Evolutionary conservation across 148 eudicot species (phyloP).

Genomic region (Nyssa sinensis): DNA sequence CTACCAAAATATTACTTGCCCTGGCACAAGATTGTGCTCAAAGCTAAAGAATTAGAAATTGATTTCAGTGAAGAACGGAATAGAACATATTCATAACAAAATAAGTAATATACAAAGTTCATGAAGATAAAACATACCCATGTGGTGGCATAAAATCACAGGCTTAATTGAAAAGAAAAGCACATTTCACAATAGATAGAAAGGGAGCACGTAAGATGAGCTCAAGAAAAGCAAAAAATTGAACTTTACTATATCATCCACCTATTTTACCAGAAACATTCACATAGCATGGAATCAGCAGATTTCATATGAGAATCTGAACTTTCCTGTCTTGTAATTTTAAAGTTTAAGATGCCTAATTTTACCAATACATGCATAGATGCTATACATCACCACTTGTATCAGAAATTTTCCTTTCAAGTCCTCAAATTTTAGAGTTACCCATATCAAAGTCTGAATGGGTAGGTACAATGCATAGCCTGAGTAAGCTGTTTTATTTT

Average conservation of each 20-base stretch:
- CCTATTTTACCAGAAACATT: too few relatives aligned
- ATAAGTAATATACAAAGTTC: not conserved
- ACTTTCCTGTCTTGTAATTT: not conserved
- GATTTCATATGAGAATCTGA: not conserved
- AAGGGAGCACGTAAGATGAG: too few relatives aligned
- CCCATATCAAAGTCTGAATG: not conserved
- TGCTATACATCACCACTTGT: not conserved
- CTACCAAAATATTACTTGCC: not conserved
- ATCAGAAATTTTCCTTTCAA: not conserved
- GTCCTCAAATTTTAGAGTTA: not conserved
- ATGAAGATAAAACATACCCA: not conserved
- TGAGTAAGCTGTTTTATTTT: not conserved
- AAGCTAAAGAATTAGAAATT: not conserved
- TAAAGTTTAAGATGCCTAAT: not conserved
- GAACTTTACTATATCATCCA: too few relatives aligned
- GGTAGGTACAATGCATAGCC: not conserved
- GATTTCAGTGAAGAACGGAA: not conserved
- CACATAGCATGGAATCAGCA: too few relatives aligned
- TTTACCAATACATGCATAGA: not conserved
- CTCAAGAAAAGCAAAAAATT: too few relatives aligned
- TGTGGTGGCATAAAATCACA: not conserved
- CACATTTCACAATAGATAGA: not conserved
- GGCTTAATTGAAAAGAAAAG: not conserved
- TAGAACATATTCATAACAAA: not conserved
- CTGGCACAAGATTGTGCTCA: not conserved